phyloP scores from a whole-genome alignment of 768 basidiomycete genomes.

The Mrakia blollopis region DNA sequence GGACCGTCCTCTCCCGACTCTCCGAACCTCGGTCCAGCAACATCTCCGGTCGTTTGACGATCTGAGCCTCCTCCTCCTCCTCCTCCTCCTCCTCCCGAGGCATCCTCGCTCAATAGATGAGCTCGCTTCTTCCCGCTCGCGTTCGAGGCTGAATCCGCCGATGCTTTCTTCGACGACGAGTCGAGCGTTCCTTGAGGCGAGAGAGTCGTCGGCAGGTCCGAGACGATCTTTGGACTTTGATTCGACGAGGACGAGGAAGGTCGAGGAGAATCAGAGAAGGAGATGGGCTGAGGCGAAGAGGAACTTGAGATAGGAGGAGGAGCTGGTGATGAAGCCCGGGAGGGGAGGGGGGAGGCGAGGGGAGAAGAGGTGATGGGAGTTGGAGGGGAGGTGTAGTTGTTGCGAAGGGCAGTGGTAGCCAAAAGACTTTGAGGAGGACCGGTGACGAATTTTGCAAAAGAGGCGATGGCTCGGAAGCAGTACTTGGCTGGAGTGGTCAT shows the following conservation, averaged over 20 bases:
- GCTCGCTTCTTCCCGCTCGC: not conserved
- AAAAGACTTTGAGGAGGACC: constrained; percentile 29
- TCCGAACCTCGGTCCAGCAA: constrained; percentile 22
- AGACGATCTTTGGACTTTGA: not conserved
- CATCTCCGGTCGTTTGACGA: constrained; percentile 16
- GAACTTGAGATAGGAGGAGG: not conserved
- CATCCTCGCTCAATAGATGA: constrained; percentile 1
- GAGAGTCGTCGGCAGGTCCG: not conserved
- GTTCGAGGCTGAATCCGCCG: not conserved
- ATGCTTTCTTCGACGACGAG: not conserved
- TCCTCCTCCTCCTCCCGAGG: not conserved
- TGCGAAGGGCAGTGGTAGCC: not conserved
- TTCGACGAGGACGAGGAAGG: not conserved
- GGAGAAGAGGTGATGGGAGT: not conserved
- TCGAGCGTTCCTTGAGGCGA: constrained; percentile 15
- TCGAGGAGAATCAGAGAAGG: not conserved
- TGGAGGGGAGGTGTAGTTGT: constrained; percentile 5
- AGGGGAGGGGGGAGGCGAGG: not conserved
- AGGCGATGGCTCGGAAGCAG: constrained; percentile 40
- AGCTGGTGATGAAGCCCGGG: constrained; percentile 7
- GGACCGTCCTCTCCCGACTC: constrained; percentile 13
- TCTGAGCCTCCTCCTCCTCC: no score
- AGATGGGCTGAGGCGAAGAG: not conserved
- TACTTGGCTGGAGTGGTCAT: constrained; percentile 34
- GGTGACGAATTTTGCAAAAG: constrained; percentile 45